phyloP scores from a whole-genome alignment of 768 basidiomycete genomes.

The Epithele typhae region DNA sequence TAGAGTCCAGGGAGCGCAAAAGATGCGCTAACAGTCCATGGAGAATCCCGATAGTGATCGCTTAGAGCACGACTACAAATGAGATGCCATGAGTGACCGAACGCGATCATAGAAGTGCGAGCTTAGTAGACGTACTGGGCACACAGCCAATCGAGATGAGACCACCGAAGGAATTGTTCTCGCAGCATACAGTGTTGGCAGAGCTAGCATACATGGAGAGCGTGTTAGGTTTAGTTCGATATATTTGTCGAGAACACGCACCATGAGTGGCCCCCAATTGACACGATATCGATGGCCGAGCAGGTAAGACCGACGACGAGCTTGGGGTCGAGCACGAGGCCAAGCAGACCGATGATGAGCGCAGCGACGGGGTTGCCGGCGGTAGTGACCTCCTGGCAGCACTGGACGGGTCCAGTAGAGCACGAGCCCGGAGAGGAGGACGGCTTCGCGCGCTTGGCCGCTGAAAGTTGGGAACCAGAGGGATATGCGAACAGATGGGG shows the following conservation, averaged over 20 bases:
- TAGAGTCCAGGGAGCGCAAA: no score
- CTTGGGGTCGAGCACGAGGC: not conserved
- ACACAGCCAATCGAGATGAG: slow-evolving; percentile 7
- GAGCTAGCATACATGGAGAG: not conserved
- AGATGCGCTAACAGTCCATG: no score
- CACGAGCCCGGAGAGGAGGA: slow-evolving; percentile 3
- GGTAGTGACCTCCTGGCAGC: slow-evolving; percentile 8
- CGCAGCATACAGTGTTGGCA: slow-evolving; percentile 3
- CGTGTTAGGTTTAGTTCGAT: no score
- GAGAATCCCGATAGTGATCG: no score
- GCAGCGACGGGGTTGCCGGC: not conserved
- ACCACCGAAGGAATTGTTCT: slow-evolving; percentile 3
- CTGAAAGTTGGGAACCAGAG: not conserved
- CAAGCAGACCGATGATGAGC: slow-evolving; percentile 7
- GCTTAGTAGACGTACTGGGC: slow-evolving; percentile 2
- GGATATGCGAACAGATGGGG: not conserved
- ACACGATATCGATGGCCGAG: slow-evolving; percentile 9
- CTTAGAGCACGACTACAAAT: slow-evolving; percentile 2
- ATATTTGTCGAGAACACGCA: not conserved
- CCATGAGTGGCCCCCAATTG: slow-evolving; percentile 6
- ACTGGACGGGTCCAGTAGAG: slow-evolving; percentile 14
- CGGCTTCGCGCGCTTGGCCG: slow-evolving; percentile 1
- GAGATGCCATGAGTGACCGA: not conserved
- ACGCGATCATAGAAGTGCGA: not conserved
- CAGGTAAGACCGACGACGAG: slow-evolving; percentile 8